Conservation (phyloP, 305 asterid species). For the Vinca major region DNA sequence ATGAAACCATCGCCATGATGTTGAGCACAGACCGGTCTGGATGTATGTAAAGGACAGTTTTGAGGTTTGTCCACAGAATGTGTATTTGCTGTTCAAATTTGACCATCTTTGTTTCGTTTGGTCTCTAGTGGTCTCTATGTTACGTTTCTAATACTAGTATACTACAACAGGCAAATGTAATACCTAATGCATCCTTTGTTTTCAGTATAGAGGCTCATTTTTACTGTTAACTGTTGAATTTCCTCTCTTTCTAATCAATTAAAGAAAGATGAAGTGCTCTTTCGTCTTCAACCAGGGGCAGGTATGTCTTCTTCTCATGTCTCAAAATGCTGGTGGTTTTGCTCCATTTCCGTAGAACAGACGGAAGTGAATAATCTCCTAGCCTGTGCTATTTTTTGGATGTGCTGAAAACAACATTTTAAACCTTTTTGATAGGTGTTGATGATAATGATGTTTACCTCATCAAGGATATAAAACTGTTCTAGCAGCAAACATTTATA, state of each 20-base stretch:
- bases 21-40: background rate
- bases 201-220: background rate
- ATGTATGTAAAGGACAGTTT: background rate
- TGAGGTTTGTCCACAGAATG: background rate
- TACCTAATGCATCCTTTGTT: no score
- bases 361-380: no score
- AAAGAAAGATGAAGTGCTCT: background rate
- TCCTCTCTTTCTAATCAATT: background rate
- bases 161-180: background rate
- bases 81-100: background rate
- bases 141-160: background rate
- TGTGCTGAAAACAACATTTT: no score
- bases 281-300: background rate
- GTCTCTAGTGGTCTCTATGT: background rate
- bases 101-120: background rate
- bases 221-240: background rate
- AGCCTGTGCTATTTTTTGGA: no score
- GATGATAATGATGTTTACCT: background rate
- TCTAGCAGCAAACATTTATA: background rate
- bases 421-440: background rate
- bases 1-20: background rate
- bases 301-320: background rate
- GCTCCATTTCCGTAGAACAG: no score
- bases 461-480: background rate
- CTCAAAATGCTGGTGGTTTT: background rate